Evolutionary conservation across 345 rosid genomes (phyloP).

Genomic region (Hirschfeldia incana): DNA sequence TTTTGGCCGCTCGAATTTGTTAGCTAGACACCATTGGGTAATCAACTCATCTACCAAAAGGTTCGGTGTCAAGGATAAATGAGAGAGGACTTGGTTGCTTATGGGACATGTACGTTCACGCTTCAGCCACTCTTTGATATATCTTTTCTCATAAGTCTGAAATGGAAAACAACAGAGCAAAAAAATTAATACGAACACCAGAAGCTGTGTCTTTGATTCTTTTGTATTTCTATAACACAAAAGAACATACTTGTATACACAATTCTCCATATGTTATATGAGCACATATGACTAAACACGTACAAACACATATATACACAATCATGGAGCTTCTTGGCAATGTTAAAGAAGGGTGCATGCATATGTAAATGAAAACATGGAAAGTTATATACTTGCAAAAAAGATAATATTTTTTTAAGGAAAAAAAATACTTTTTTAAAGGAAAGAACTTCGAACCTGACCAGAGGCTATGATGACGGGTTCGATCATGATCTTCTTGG

Average conservation of each 20-base stretch:
- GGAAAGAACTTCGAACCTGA: conserved; percentile 39
- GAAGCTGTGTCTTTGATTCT: not conserved
- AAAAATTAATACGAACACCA: conserved; percentile 10
- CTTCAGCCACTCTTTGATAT: conserved; percentile 47
- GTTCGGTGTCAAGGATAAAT: conserved; percentile 41
- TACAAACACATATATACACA: not conserved
- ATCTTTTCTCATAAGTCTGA: conserved; percentile 60
- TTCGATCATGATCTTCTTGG: conserved; percentile 39
- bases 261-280: not conserved
- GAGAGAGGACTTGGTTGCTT: conserved; percentile 46
- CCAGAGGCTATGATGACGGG: conserved; percentile 64
- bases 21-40: conserved; percentile 48
- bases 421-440: too few species aligned
- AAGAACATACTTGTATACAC: not conserved
- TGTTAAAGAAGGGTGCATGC: conserved; percentile 12
- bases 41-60: conserved; percentile 39
- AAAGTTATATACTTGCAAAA: conserved; percentile 11
- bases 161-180: conserved; percentile 6
- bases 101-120: conserved; percentile 51
- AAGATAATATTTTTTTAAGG: too few species aligned
- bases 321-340: not conserved
- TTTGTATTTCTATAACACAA: not conserved
- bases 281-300: too few species aligned
- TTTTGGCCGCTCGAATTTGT: conserved; percentile 38
- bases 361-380: not conserved